These are phyloP conservation scores for Kalanchoe fedtschenkoi DNA, from an alignment of 164 flowering plant species.

Conservation along the genomic window DNA sequence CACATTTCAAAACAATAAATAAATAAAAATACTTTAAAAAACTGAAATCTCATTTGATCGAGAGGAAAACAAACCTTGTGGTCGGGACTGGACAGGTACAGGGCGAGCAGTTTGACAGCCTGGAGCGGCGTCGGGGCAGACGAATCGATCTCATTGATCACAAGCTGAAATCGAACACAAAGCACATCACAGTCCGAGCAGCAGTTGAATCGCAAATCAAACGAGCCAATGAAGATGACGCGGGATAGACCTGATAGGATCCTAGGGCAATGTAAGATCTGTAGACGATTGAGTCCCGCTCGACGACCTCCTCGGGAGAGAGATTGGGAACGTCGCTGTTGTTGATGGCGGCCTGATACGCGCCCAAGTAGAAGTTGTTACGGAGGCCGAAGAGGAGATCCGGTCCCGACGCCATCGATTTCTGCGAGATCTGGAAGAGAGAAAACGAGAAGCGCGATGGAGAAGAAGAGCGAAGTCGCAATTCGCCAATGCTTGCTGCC, in stretches of 20 bases:
- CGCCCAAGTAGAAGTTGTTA: constrained; percentile 88
- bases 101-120: constrained; percentile 86
- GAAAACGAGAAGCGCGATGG: background rate
- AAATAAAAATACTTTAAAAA: background rate
- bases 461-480: too few species aligned
- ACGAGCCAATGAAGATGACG: background rate
- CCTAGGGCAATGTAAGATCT: constrained; percentile 93
- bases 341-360: constrained; percentile 91
- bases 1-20: background rate
- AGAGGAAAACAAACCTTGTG: constrained; percentile 39
- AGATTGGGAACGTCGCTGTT: constrained; percentile 74
- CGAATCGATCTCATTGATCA: constrained; percentile 68
- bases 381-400: constrained; percentile 70
- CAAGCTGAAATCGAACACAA: constrained; percentile 36
- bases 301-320: constrained; percentile 63
- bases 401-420: constrained; percentile 24
- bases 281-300: constrained; percentile 73
- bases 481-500: too few species aligned
- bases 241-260: constrained; percentile 45
- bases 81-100: constrained; percentile 57
- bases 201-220: background rate
- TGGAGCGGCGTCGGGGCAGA: constrained; percentile 87
- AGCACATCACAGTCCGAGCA: background rate
- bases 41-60: background rate
- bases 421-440: background rate